Evolutionary conservation across 2,329 filamentous ascomycete genomes (phyloP).

Genomic region (Paracamarosporium sp.): DNA sequence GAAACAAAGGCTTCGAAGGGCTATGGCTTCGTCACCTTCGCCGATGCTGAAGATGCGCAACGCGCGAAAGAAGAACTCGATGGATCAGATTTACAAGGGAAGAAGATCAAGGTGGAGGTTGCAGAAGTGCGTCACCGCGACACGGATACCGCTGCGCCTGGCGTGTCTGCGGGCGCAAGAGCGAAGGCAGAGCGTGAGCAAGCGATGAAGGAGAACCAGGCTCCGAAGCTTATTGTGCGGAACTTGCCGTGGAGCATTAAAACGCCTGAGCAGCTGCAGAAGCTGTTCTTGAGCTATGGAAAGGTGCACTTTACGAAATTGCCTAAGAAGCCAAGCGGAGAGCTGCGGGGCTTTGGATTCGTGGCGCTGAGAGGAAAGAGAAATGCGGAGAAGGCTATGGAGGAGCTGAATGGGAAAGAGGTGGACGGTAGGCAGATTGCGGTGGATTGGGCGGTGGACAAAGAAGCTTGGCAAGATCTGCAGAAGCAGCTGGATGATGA

Average conservation of each 20-base stretch:
- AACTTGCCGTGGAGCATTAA: slow-evolving; percentile 98
- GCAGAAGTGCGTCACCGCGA: slow-evolving; percentile 84
- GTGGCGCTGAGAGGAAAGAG: slow-evolving; percentile 85
- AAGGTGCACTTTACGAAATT: slow-evolving; percentile 89
- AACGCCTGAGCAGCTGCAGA: slow-evolving; percentile 77
- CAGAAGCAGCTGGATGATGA: slow-evolving; percentile 53
- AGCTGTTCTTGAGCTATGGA: slow-evolving; percentile 84
- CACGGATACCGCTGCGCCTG: slow-evolving; percentile 30
- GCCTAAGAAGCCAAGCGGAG: slow-evolving; percentile 73
- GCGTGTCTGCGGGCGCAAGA: slow-evolving; percentile 52
- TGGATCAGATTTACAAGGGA: slow-evolving; percentile 77
- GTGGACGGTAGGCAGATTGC: slow-evolving; percentile 87
- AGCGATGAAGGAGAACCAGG: slow-evolving; percentile 67
- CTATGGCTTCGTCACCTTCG: slow-evolving; percentile 96
- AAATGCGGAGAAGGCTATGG: slow-evolving; percentile 89
- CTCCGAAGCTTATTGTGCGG: slow-evolving; percentile 86
- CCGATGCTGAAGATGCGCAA: slow-evolving; percentile 87
- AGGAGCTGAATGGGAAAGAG: slow-evolving; percentile 84
- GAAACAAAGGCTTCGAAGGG: slow-evolving; percentile 87
- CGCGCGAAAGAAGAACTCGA: slow-evolving; percentile 83
- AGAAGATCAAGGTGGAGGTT: slow-evolving; percentile 83
- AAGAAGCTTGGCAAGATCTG: slow-evolving; percentile 77
- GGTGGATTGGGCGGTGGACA: slow-evolving; percentile 97
- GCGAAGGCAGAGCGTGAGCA: slow-evolving; percentile 73
- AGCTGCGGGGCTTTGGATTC: slow-evolving; percentile 88